Percentiles rank a stretch among this genome's conserved stretches.
Evolutionary conservation across 1,139 yeast genomes (phyloP).

Genomic region (Blastobotrys apis): DNA sequence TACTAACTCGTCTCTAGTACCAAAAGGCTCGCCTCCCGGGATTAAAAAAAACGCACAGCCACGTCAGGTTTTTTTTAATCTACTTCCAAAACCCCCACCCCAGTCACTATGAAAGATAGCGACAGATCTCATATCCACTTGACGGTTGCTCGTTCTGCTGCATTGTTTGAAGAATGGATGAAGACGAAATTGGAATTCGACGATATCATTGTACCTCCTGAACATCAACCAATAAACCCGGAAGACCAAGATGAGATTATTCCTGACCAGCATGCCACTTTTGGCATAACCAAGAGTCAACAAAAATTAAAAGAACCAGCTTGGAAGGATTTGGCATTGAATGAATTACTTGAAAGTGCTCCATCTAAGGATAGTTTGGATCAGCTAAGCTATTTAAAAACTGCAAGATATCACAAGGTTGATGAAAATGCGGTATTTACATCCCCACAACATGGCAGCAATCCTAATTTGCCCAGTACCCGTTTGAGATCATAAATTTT

Average conservation of each 20-base stretch:
- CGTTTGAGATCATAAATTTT: constrained; percentile 12
- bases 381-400: constrained; percentile 1
- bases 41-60: too few relatives aligned
- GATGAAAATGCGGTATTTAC: background rate
- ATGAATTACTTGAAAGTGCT: constrained; percentile 22
- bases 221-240: constrained; percentile 32
- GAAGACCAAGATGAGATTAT: constrained; percentile 36
- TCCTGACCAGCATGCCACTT: constrained; percentile 32
- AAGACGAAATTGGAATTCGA: constrained; percentile 34
- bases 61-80: too few relatives aligned
- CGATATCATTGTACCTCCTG: constrained; percentile 32
- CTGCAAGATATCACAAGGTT: constrained; percentile 3
- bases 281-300: constrained; percentile 24
- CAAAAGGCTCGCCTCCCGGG: too few relatives aligned
- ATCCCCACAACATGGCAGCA: constrained; percentile 4
- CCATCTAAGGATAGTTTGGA: constrained; percentile 12
- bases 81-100: too few relatives aligned
- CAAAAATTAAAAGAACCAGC: constrained; percentile 26
- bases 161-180: constrained; percentile 36
- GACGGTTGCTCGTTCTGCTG: constrained; percentile 30
- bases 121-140: constrained; percentile 36
- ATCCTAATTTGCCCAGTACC: constrained; percentile 4
- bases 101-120: constrained; percentile 33
- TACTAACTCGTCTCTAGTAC: too few relatives aligned
- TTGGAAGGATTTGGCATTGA: constrained; percentile 36